Evolutionary conservation across 2,329 filamentous ascomycete genomes (phyloP).

Genomic region (Aspergillus floridensis): DNA sequence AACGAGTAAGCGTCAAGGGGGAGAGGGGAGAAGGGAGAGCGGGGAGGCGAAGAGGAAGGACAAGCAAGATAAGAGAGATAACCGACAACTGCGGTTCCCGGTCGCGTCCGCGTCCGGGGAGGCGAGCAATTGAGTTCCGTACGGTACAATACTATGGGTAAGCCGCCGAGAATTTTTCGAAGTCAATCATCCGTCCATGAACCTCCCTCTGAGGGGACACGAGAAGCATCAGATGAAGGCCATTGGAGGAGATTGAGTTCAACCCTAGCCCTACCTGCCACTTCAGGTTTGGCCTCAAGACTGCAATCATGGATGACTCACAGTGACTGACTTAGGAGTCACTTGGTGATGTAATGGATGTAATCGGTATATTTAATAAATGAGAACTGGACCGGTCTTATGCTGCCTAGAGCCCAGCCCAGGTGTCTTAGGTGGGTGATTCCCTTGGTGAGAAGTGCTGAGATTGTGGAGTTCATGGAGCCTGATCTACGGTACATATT

Average conservation of each 20-base stretch:
- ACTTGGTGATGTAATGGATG: slow-evolving; percentile 1
- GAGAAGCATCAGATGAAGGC: not conserved
- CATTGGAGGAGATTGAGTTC: not conserved
- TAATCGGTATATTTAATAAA: not conserved
- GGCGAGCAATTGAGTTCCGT: slow-evolving; percentile 1
- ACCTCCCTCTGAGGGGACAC: slow-evolving; percentile 7
- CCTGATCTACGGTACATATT: not conserved
- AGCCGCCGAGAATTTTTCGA: not conserved
- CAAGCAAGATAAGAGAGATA: slow-evolving; percentile 10
- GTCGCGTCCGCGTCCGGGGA: not conserved
- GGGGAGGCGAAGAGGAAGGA: slow-evolving; percentile 6
- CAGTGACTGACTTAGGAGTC: not conserved
- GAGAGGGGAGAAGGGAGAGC: not conserved
- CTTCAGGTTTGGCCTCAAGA: not conserved
- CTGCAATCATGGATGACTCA: not conserved
- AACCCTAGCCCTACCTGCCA: slow-evolving; percentile 7
- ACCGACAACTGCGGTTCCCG: not conserved
- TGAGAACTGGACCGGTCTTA: too few relatives aligned
- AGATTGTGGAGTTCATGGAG: not conserved
- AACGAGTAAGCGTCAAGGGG: not conserved
- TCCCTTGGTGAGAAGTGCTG: too few relatives aligned
- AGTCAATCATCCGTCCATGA: not conserved
- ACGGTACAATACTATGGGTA: not conserved
- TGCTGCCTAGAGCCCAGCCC: not conserved
- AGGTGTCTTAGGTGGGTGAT: not conserved